A percentile compares a stretch with the other conserved stretches of the same genome.
Conservation (phyloP, 1,284 basidiomycete genomes). For the Lentinus polychrous region DNA sequence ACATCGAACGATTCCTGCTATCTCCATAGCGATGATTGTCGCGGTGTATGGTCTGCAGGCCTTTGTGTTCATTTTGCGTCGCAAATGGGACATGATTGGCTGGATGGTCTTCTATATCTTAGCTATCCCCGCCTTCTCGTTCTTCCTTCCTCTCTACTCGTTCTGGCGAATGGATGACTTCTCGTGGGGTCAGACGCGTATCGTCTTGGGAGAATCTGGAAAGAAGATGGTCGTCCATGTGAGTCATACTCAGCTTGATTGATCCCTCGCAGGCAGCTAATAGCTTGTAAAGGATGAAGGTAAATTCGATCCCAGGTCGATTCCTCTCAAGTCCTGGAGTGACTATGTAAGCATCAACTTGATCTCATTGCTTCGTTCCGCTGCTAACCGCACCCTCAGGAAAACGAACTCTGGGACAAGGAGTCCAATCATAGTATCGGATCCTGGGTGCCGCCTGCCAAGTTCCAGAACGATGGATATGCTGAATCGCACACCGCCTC, state of each 20-base stretch:
- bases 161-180: conserved; percentile 99
- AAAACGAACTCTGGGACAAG: conserved; percentile 97
- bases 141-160: conserved; percentile 91
- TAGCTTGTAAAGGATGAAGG: conserved; percentile 74
- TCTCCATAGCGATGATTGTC: conserved; percentile 88
- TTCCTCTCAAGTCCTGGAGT: conserved; percentile 95
- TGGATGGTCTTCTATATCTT: conserved; percentile 98
- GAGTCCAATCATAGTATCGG: conserved; percentile 89
- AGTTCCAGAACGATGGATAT: conserved; percentile 63
- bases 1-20: conserved; percentile 59
- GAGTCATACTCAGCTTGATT: not conserved
- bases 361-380: not conserved
- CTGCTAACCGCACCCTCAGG: conserved; percentile 31
- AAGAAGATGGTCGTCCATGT: conserved; percentile 95
- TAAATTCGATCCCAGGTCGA: conserved; percentile 88
- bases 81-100: conserved; percentile 94
- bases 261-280: not conserved
- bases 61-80: conserved; percentile 77
- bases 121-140: conserved; percentile 87
- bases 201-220: conserved; percentile 91
- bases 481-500: conserved; percentile 69
- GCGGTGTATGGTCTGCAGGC: conserved; percentile 92
- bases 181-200: conserved; percentile 94
- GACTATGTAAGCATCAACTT: conserved; percentile 63
- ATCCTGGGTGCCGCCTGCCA: conserved; percentile 72